Evolutionary conservation across 163 green algal genomes (phyloP), one percentile per base, ranked within the genome.

Genomic region (Scenedesmus sp.): DNA sequence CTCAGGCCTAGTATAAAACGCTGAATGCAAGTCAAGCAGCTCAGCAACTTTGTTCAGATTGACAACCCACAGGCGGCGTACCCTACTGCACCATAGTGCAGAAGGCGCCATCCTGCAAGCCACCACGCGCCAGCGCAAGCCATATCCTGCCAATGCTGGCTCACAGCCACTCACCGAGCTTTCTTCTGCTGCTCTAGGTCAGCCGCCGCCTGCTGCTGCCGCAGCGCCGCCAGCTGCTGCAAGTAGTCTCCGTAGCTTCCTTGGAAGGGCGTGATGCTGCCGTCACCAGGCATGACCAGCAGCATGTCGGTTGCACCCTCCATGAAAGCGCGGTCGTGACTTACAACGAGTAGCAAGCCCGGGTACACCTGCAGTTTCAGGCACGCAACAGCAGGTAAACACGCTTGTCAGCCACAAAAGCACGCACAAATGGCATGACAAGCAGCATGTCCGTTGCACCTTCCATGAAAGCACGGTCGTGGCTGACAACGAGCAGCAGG

Each of bases 401-500:
- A 46, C 34, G 34, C 34, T 34, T 57, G 34, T 46, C 34, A 46
- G 34, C 34, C 34, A 46, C 34, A 46, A 46, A 46, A 46, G 56
- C 20, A 46, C 26, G 16, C 46, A 15, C 34, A 46, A 46, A 46
- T 46, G 34, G 34, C 34, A 46, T 92, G 60, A 98, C 96, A 91
- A 99, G 95, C 93, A 99, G 93, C 54, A 88, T 83, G 85, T 96
- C 93, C 16, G 93, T 95, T 15, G 96, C 90, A 55, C 94, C 94
- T 70, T 98, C 96, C 96, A 99, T 96, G 92, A 99, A 98, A 2
- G 95, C 94, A 9, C 96, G 91, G 95, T 98, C 96, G 89, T 98
- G 95, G 7, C 94, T 97, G 7, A 98, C 97, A 13, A 97, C 93
- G 34, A 99, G 89, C 89, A 99, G 90, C 82, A 95, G 92, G 8